phyloP scores from a whole-genome alignment of 495 filamentous ascomycete species.

The Talaromyces thailandensis region DNA sequence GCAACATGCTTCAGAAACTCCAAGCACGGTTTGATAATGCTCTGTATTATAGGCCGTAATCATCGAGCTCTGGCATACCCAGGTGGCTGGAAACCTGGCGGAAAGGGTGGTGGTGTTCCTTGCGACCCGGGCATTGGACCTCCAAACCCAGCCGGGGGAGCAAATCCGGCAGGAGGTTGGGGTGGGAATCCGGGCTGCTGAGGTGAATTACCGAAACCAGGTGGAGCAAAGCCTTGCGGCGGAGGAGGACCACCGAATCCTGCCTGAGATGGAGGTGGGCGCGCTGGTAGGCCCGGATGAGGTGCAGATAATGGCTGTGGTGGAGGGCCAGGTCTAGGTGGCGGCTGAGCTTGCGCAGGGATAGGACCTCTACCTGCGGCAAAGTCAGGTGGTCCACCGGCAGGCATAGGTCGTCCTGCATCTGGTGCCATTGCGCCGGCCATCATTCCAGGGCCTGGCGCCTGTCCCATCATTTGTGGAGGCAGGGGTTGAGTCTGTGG shows the following conservation, averaged over 20 bases:
- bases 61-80: constrained; percentile 37
- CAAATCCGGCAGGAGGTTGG: constrained; percentile 45
- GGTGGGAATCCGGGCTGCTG: constrained; percentile 31
- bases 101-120: constrained; percentile 31
- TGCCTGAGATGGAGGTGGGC: constrained; percentile 69
- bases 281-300: constrained; percentile 67
- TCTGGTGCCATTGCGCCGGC: constrained; percentile 51
- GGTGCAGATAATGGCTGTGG: constrained; percentile 48
- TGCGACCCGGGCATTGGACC: constrained; percentile 21
- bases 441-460: constrained; percentile 26
- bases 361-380: constrained; percentile 25
- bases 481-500: constrained; percentile 54
- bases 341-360: constrained; percentile 31
- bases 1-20: neutral
- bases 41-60: constrained; percentile 6
- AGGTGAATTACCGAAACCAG: constrained; percentile 41
- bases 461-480: constrained; percentile 32
- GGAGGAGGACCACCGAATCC: constrained; percentile 61
- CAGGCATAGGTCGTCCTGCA: constrained; percentile 30
- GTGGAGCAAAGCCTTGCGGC: constrained; percentile 54
- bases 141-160: constrained; percentile 43
- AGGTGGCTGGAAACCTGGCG: constrained; percentile 42
- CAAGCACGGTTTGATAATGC: neutral
- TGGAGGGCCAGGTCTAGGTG: constrained; percentile 30
- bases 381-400: constrained; percentile 21